phyloP scores from a whole-genome alignment of 495 filamentous ascomycete genomes.

The Neohortaea acidophila region DNA sequence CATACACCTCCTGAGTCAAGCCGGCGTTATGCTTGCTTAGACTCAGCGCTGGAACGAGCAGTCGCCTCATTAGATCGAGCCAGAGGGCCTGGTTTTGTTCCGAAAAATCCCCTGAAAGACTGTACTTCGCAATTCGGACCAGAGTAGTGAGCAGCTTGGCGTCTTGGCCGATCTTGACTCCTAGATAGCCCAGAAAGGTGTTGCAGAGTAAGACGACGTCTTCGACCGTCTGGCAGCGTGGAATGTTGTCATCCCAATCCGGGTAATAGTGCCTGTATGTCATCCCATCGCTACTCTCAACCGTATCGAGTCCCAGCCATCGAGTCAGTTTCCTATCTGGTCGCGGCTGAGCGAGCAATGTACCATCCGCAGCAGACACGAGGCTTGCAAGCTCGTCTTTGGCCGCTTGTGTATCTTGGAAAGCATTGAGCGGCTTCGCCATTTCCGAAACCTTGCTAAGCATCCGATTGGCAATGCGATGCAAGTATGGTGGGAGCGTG shows the following conservation, averaged over 20 bases:
- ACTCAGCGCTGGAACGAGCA: slow-evolving; percentile 72
- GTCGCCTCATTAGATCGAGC: slow-evolving; percentile 63
- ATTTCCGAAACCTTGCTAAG: slow-evolving; percentile 52
- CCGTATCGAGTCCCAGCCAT: slow-evolving; percentile 51
- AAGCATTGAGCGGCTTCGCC: slow-evolving; percentile 32
- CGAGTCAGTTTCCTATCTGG: slow-evolving; percentile 3
- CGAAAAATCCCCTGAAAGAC: slow-evolving; percentile 53
- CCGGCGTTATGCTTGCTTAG: slow-evolving; percentile 68
- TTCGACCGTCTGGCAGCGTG: slow-evolving; percentile 74
- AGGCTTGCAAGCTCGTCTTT: slow-evolving; percentile 14
- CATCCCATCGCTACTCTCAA: slow-evolving; percentile 53
- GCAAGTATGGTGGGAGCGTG: slow-evolving; percentile 60
- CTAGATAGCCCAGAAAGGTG: slow-evolving; percentile 68
- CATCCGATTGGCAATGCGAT: slow-evolving; percentile 69
- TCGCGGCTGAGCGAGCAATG: not conserved
- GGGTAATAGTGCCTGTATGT: slow-evolving; percentile 92
- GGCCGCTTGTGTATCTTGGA: slow-evolving; percentile 28
- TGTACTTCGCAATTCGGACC: slow-evolving; percentile 63
- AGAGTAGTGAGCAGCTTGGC: slow-evolving; percentile 61
- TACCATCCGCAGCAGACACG: slow-evolving; percentile 6
- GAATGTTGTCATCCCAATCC: slow-evolving; percentile 88
- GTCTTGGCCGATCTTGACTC: slow-evolving; percentile 79
- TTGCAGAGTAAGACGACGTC: slow-evolving; percentile 80
- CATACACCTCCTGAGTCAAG: slow-evolving; percentile 70
- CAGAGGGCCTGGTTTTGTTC: slow-evolving; percentile 53